Conservation (phyloP, 805 yeast genomes). For the Kodamaea nitidulidarum region DNA sequence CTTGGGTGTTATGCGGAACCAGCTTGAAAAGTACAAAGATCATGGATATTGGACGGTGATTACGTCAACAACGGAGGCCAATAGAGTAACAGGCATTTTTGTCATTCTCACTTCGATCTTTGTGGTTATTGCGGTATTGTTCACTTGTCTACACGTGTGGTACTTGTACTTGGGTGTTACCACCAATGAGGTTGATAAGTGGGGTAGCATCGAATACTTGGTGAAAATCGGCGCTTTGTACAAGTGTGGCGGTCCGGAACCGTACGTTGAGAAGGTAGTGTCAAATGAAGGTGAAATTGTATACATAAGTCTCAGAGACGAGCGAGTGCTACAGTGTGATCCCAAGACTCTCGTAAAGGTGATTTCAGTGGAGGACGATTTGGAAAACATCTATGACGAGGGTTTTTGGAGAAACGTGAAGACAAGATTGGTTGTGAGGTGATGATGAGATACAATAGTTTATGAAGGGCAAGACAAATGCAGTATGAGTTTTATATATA, state of each 20-base stretch:
- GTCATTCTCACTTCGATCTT: constrained; percentile 43
- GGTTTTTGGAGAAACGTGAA: constrained; percentile 44
- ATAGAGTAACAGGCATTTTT: constrained; percentile 33
- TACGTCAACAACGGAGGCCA: constrained; percentile 15
- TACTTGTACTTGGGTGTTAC: constrained; percentile 65
- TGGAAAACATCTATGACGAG: constrained; percentile 45
- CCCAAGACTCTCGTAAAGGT: constrained; percentile 16
- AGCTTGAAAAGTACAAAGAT: not conserved
- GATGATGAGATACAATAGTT: too few species aligned
- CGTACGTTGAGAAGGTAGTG: constrained; percentile 14
- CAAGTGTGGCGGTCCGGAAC: constrained; percentile 4
- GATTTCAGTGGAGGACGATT: constrained; percentile 23
- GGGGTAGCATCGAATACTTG: constrained; percentile 60
- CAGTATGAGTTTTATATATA: too few species aligned
- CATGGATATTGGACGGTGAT: constrained; percentile 18
- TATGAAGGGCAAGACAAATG: too few species aligned
- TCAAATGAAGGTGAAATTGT: constrained; percentile 14
- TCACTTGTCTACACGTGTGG: constrained; percentile 36
- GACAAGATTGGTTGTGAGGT: constrained; percentile 22
- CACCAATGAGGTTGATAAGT: constrained; percentile 68
- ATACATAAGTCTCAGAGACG: constrained; percentile 27
- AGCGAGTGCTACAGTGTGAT: constrained; percentile 12
- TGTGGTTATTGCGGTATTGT: constrained; percentile 33
- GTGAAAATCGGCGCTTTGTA: constrained; percentile 13
- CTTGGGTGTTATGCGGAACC: constrained; percentile 11